These are phyloP conservation scores for Backusella circina DNA, from an alignment of 192 early-diverging fungal genomes.

Conservation along the genomic window DNA sequence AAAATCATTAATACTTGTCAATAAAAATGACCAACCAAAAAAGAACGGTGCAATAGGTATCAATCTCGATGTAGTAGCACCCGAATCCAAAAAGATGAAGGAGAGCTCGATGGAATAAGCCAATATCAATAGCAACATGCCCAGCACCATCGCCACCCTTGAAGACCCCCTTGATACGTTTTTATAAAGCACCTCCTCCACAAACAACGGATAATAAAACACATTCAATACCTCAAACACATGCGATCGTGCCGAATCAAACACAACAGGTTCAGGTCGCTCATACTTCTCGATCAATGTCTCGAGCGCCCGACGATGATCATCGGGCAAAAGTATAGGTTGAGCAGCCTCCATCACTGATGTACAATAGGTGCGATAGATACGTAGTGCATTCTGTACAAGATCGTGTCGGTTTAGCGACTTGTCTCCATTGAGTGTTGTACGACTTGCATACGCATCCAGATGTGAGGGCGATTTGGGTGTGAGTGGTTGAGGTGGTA, in stretches of 20 bases:
- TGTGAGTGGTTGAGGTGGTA: constrained; percentile 7
- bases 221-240: constrained; percentile 44
- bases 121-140: constrained; percentile 24
- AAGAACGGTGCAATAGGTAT: constrained; percentile 30
- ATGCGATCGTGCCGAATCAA: constrained; percentile 39
- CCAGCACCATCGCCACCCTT: constrained; percentile 16
- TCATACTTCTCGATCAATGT: constrained; percentile 35
- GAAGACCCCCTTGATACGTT: constrained; percentile 27
- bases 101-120: constrained; percentile 35
- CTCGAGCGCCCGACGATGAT: constrained; percentile 35
- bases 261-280: constrained; percentile 40
- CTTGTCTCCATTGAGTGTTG: neutral
- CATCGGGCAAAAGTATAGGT: constrained; percentile 33
- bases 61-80: constrained; percentile 22
- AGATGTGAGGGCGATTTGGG: constrained; percentile 7
- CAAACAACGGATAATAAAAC: constrained; percentile 40
- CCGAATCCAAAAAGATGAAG: constrained; percentile 33
- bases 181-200: constrained; percentile 35
- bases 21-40: constrained; percentile 29
- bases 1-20: constrained; percentile 36
- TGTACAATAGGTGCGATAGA: constrained; percentile 33
- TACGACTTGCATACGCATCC: constrained; percentile 5
- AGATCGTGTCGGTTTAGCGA: constrained; percentile 23
- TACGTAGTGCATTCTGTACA: constrained; percentile 30
- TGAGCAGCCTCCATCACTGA: constrained; percentile 22